Percentiles rank a stretch among this genome's conserved stretches.
Evolutionary conservation across 768 basidiomycete genomes (phyloP).

Genomic region (Cystofilobasidium macerans): DNA sequence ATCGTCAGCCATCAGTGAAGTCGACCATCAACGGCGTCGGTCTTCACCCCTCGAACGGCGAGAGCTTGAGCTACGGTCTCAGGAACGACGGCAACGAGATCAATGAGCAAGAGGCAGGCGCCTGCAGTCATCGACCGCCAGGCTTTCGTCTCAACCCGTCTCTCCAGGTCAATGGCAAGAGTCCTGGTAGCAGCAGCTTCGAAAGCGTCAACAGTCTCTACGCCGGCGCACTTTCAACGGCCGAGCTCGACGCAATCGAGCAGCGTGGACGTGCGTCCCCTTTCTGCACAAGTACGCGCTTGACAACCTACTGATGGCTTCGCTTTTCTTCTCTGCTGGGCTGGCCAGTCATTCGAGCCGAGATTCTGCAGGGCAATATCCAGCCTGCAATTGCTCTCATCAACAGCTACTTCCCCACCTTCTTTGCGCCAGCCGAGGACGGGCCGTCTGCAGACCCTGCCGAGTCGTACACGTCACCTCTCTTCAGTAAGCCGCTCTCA

Average conservation of each 20-base stretch:
- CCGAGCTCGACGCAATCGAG: conserved; percentile 12
- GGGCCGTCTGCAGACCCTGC: neutral
- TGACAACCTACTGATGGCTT: neutral
- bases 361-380: conserved; percentile 65
- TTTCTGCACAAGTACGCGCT: neutral
- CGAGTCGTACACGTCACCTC: neutral
- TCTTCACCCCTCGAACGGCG: too few species aligned
- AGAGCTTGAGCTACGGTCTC: too few species aligned
- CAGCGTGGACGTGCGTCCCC: conserved; percentile 13
- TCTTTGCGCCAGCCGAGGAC: conserved; percentile 41
- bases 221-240: neutral
- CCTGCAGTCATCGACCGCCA: too few species aligned
- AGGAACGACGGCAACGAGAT: neutral
- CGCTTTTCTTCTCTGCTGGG: too few species aligned
- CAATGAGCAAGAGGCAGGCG: too few species aligned
- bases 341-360: conserved; percentile 58
- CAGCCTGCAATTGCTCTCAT: conserved; percentile 58
- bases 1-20: neutral
- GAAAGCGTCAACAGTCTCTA: conserved; percentile 1
- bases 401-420: conserved; percentile 61
- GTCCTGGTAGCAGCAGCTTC: neutral
- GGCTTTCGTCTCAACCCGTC: conserved; percentile 1
- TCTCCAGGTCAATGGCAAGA: conserved; percentile 5
- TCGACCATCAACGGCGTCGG: neutral
- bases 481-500: conserved; percentile 1